These are phyloP conservation scores for Myriosclerotinia curreyana DNA, from an alignment of 2,329 filamentous ascomycete species.

Conservation along the genomic window DNA sequence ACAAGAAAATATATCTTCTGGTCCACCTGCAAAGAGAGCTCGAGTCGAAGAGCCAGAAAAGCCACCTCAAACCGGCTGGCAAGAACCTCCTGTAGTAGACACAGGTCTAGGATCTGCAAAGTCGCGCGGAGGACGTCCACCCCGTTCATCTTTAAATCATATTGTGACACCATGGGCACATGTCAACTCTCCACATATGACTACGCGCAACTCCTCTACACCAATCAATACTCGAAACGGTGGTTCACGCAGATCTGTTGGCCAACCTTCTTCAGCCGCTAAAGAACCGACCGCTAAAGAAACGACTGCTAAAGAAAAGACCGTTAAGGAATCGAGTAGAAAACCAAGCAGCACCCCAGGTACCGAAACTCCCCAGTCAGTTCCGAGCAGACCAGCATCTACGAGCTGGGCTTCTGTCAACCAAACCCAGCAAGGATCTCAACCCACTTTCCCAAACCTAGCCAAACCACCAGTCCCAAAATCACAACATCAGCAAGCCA, in stretches of 20 bases:
- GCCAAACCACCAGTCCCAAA: slow-evolving; percentile 14
- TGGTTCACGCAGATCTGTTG: slow-evolving; percentile 3
- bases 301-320: not conserved
- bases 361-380: slow-evolving; percentile 16
- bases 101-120: slow-evolving; percentile 25
- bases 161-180: slow-evolving; percentile 29
- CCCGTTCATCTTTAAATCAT: slow-evolving; percentile 12
- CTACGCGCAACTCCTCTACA: slow-evolving; percentile 20
- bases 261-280: not conserved
- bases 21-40: slow-evolving; percentile 30
- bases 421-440: slow-evolving; percentile 15
- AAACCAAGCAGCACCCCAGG: slow-evolving; percentile 14
- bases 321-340: slow-evolving; percentile 3
- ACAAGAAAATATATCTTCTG: slow-evolving; percentile 17
- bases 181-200: slow-evolving; percentile 28
- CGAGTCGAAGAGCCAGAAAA: slow-evolving; percentile 26
- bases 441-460: slow-evolving; percentile 14
- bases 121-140: slow-evolving; percentile 15
- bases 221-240: slow-evolving; percentile 14
- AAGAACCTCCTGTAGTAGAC: slow-evolving; percentile 36
- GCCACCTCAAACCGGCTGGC: slow-evolving; percentile 31
- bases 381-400: slow-evolving; percentile 9
- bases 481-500: slow-evolving; percentile 13
- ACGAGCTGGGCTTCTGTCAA: slow-evolving; percentile 25
- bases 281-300: not conserved